Conservation (phyloP, 345 rosid species). For the Populus pruinosa region DNA sequence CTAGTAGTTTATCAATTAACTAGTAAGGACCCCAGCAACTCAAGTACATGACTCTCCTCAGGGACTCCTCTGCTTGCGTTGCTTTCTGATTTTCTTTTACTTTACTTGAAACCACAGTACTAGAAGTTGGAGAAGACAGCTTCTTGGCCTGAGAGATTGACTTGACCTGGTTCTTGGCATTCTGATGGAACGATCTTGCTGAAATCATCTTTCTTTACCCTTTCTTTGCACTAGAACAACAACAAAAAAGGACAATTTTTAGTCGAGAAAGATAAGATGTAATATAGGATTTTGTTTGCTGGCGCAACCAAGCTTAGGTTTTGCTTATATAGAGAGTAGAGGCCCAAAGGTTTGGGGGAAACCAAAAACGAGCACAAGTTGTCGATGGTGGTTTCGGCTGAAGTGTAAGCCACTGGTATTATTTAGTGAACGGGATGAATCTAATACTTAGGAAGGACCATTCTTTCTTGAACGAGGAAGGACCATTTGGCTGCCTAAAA, state of each 20-base stretch:
- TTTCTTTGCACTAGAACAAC: too few relatives aligned
- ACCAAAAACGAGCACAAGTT: constrained; percentile 7
- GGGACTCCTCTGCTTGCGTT: constrained; percentile 25
- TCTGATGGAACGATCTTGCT: constrained; percentile 11
- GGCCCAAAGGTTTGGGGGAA: not conserved
- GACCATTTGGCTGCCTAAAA: not conserved
- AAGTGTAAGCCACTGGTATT: not conserved
- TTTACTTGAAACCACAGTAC: constrained; percentile 9
- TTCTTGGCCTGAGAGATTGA: constrained; percentile 17
- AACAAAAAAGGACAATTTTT: constrained; percentile 7
- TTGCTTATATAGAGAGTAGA: not conserved
- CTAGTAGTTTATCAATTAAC: not conserved
- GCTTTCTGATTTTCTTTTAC: constrained; percentile 8
- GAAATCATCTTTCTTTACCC: too few relatives aligned
- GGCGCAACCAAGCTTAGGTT: not conserved
- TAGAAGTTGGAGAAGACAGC: constrained; percentile 32
- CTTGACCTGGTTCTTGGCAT: constrained; percentile 36
- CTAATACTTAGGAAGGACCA: not conserved
- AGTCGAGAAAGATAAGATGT: constrained; percentile 14
- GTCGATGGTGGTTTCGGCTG: not conserved
- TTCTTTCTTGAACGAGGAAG: too few relatives aligned
- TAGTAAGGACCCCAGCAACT: constrained; percentile 23
- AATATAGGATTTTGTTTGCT: not conserved
- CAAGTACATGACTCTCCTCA: constrained; percentile 29
- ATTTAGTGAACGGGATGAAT: not conserved